A percentile compares a stretch with the other conserved stretches of the same genome.
phyloP scores from a whole-genome alignment of 1,284 basidiomycete species.

The Moesziomyces antarcticus region DNA sequence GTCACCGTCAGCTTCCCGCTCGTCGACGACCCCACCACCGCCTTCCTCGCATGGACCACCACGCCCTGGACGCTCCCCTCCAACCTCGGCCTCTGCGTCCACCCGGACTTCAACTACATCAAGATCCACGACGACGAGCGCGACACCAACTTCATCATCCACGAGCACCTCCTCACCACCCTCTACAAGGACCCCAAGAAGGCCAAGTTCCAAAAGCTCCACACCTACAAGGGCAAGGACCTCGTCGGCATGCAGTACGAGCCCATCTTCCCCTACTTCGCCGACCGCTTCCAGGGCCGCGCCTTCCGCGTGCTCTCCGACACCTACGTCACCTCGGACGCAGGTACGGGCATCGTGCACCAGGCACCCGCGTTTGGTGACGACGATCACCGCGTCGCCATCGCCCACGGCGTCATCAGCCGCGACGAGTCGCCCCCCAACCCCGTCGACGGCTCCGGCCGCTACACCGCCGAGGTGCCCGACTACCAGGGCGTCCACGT shows the following conservation, averaged over 20 bases:
- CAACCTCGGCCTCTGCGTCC: constrained; percentile 93
- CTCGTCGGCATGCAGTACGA: constrained; percentile 96
- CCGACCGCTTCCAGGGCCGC: constrained; percentile 89
- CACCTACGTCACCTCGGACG: constrained; percentile 90
- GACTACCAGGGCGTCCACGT: constrained; percentile 92
- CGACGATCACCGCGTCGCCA: constrained; percentile 94
- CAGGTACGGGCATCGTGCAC: constrained; percentile 98
- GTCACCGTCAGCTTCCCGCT: constrained; percentile 93
- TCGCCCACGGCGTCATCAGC: constrained; percentile 82
- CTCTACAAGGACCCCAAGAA: constrained; percentile 98
- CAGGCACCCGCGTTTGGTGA: constrained; percentile 99
- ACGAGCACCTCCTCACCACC: constrained; percentile 86
- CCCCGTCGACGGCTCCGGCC: constrained; percentile 89
- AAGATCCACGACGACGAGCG: constrained; percentile 94
- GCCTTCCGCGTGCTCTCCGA: constrained; percentile 92
- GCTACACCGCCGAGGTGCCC: constrained; percentile 87
- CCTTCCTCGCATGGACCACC: constrained; percentile 96
- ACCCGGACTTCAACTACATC: constrained; percentile 95
- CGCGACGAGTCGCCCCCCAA: constrained; percentile 94
- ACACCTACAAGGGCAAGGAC: constrained; percentile 85
- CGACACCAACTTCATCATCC: constrained; percentile 89
- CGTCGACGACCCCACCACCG: constrained; percentile 89
- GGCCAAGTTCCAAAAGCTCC: constrained; percentile 90
- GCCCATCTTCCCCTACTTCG: constrained; percentile 97
- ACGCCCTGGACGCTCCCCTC: constrained; percentile 99